Percentiles rank a stretch among this genome's conserved stretches.
Conservation (phyloP, 2,329 filamentous ascomycete species). For the Aulographum hederae region DNA sequence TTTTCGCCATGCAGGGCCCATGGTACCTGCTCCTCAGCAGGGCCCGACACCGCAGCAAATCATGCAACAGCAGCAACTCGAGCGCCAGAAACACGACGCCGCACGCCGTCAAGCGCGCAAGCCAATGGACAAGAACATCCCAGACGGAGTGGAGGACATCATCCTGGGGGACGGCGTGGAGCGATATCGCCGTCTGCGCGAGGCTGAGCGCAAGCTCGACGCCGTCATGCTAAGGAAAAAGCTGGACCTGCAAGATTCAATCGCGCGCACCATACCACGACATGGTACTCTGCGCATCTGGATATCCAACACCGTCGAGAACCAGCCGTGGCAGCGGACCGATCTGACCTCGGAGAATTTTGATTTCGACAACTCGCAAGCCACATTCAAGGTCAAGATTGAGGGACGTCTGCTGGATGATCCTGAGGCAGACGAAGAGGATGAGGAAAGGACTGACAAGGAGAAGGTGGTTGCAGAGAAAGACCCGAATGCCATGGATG, state of each 20-base stretch:
- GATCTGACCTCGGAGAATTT: constrained; percentile 55
- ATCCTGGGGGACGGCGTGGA: constrained; percentile 66
- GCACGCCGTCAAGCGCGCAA: constrained; percentile 70
- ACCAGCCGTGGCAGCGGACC: constrained; percentile 78
- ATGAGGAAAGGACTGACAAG: constrained; percentile 18
- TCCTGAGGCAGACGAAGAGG: constrained; percentile 25
- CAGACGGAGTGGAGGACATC: constrained; percentile 65
- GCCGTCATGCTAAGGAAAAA: constrained; percentile 88
- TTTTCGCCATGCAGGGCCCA: constrained; percentile 26
- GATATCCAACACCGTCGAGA: constrained; percentile 87
- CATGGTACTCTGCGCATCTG: constrained; percentile 78
- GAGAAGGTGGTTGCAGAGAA: constrained; percentile 19
- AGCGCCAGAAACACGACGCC: constrained; percentile 38
- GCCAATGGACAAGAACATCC: constrained; percentile 87
- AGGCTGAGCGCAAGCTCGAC: constrained; percentile 75
- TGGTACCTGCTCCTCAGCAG: constrained; percentile 6
- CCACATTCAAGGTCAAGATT: constrained; percentile 79
- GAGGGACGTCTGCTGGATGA: constrained; percentile 62
- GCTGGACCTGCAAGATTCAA: constrained; percentile 70
- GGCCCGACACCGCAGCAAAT: constrained; percentile 22
- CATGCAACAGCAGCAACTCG: constrained; percentile 23
- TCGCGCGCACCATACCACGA: constrained; percentile 57
- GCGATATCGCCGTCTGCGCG: constrained; percentile 68
- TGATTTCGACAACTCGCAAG: constrained; percentile 62
- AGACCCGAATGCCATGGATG: constrained; percentile 40